Evolutionary conservation across 441 rosid genomes (phyloP), one percentile per base, ranked within the genome.

Genomic region (Mallotus japonicus): DNA sequence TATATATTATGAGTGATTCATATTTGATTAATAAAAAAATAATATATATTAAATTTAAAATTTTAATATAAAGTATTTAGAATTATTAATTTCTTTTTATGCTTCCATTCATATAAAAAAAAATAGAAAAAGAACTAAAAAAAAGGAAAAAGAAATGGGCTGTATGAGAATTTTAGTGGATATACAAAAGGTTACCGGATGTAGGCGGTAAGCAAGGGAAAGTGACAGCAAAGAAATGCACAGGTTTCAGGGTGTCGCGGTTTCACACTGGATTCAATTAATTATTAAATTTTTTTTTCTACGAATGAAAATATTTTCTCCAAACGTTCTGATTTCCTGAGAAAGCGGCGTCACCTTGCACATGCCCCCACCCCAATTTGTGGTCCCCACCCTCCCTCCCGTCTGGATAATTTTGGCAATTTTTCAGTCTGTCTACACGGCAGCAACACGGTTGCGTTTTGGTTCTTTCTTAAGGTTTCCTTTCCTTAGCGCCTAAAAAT

Each of bases 271-370:
- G 32, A 28, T 28, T 20, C 0, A 15, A 7, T 24, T 15, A 28
- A 28, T 10, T 2, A 2, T 51, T 75, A 28, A 28, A 28, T 28
- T 28, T 28, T 28, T 28, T 28, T 28, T 28, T 28, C 32, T 28
- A 28, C 2, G 32, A 28, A 28, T 28, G 32, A 28, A 28, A 28
- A 28, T 28, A 28, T 4, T 8, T 1, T 14, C 24, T 4, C 55
- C 3, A 20, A 84, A 84, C 85, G 80, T 74, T 74, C 73, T 53
- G 68, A 78, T 81, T 79, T 72, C 62, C 72, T 8, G 42, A 37
- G 72, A 67, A 70, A 37, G 65, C 73, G 76, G 65, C 73, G 76
- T 66, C 73, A 8, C 46, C n/a, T 5, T 8, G 69, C 78, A 75
- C 87, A 77, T 76, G 85, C 74, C 70, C 9, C 24, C 1, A 46